Evolutionary conservation across 257 asterid genomes (phyloP), one percentile per base, ranked within the genome.

Genomic region (Mitragyna speciosa): DNA sequence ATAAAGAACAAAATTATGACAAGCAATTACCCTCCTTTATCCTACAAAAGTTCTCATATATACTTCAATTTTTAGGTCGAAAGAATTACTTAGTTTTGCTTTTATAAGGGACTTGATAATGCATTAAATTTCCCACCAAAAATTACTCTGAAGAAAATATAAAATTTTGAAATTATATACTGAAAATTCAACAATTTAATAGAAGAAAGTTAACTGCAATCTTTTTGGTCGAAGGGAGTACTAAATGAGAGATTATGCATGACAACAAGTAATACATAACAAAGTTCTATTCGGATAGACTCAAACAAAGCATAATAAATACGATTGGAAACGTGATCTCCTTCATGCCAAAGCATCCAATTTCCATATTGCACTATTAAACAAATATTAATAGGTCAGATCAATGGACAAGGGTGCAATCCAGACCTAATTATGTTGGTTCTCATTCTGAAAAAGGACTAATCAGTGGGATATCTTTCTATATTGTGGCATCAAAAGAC

Each of bases 381-480:
- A 64, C 16, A 28, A 28, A 64, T 1, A 24, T 52, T 0, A 24
- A 64, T 64, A 64, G 70, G 70, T 28, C 39, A 64, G 70, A 64
- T 64, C 19, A 0, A 28, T 64, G 70, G 12, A 64, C 20, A 64
- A 45, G 64, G 30, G 61, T 20, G 30, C 59, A 36, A 65, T 43
- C 43, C 73, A 64, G 74, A 66, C 74, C 39, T 67, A n/a, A 41
- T 65, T 20, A 12, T 51, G 74, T 76, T 64, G 30, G 72, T 45
- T 45, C 58, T 59, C 54, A 12, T 77, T n/a, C 48, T 19, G 36
- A 49, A 77, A 77, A 67, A 67, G 65, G 7, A 24, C 17, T 48
- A 5, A 15, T 52, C 8, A 68, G 81, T 78, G 81, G 81, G 30
- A 78, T 24, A 49, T 12, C 61, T 47, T 76, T 76, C 48, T n/a